Evolutionary conservation across 495 filamentous ascomycete genomes (phyloP).

Genomic region (Penicillium pancosmium): DNA sequence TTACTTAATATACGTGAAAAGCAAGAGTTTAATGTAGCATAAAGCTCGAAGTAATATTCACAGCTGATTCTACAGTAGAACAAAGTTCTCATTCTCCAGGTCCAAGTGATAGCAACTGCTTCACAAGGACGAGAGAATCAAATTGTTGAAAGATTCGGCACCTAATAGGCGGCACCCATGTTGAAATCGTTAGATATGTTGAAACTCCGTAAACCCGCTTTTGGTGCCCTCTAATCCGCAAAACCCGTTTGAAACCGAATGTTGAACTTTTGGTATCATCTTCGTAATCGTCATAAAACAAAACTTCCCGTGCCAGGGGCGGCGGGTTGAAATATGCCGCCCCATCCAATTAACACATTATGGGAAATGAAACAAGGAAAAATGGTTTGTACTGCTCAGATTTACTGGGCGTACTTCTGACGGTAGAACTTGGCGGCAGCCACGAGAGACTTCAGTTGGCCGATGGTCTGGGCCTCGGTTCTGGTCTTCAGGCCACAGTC

Average conservation of each 20-base stretch:
- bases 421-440: constrained; percentile 96
- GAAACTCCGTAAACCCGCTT: constrained; percentile 53
- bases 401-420: constrained; percentile 72
- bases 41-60: constrained; percentile 25
- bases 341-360: constrained; percentile 37
- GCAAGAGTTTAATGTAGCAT: neutral
- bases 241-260: constrained; percentile 46
- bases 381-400: constrained; percentile 16
- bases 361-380: constrained; percentile 18
- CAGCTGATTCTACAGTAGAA: constrained; percentile 30
- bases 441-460: constrained; percentile 88
- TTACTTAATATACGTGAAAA: neutral
- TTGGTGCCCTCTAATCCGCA: constrained; percentile 49
- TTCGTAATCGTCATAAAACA: constrained; percentile 50
- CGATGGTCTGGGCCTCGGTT: constrained; percentile 71
- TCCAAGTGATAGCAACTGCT: constrained; percentile 19
- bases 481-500: constrained; percentile 99
- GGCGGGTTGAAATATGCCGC: constrained; percentile 49
- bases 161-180: constrained; percentile 52
- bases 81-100: constrained; percentile 25
- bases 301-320: constrained; percentile 38
- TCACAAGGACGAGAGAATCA: constrained; percentile 27
- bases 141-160: constrained; percentile 40
- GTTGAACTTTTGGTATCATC: constrained; percentile 59
- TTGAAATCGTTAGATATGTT: constrained; percentile 64